Evolutionary conservation across 2,329 filamentous ascomycete genomes (phyloP), one percentile per base, ranked within the genome.

Genomic region (Pseudocercospora vitis): DNA sequence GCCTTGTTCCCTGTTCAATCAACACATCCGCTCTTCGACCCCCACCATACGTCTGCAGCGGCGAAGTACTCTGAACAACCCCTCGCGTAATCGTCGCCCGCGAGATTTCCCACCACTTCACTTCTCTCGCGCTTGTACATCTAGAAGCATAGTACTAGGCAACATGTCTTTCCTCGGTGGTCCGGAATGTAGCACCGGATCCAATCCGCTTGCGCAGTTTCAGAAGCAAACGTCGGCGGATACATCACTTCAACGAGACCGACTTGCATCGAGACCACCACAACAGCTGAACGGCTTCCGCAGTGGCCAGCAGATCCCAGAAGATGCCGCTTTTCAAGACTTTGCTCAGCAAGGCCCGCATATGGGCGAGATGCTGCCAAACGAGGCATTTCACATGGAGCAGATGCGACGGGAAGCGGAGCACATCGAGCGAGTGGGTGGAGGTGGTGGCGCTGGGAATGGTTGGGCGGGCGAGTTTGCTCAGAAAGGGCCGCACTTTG

Each of bases 201-300:
- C 87, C 68, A 99, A 99, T 74, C 94, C 95, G 53, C 85, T 99
- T 67, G 92, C 89, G 70, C 94, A 97, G 78, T 95, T 99, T 73
- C 90, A 91, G 61, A 99, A 99, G 75, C 91, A 96, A 73, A 89
- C 94, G 53, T 89, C 95, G 70, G 90, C 95, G 80, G 94, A 99
- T 77, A 95, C 91, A 75, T 94, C 89, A 53, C 78, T 97, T 53
- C 94, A 97, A 75, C 82, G 91, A 67, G 94, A 99, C 73, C 84
- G 94, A 55, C 79, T 97, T 28, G 61, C 63, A 12, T 58, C 56
- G 14, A 60, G 65, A 12, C 55, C 55, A 45, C 59, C 65, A 45
- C 58, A 59, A 11, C 64, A 67, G 35, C 55, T 65, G 26, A 64
- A 63, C 49, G 64, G 62, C 57, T 70, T 70, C 53, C 64, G 68